These are phyloP conservation scores for Veloboletus limbatus DNA, from an alignment of 1,284 basidiomycete genomes.

Conservation along the genomic window DNA sequence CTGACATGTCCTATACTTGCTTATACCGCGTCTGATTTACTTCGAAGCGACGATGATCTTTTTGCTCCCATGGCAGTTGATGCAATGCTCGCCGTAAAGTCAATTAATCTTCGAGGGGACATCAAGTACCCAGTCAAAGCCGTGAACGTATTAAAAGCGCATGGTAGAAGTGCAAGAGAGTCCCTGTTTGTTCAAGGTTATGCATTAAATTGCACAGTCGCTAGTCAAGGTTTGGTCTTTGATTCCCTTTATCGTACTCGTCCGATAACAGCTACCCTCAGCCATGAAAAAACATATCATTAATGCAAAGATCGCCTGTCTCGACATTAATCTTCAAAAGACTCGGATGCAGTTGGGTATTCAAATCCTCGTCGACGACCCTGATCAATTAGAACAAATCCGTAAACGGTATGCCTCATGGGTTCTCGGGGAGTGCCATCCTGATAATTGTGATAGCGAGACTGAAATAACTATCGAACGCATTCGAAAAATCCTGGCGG, in stretches of 20 bases:
- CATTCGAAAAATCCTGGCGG: constrained; percentile 92
- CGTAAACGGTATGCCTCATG: constrained; percentile 69
- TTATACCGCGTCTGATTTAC: constrained; percentile 6
- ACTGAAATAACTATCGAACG: constrained; percentile 96
- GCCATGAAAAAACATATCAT: constrained; percentile 97
- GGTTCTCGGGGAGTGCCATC: neutral
- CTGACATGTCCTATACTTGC: constrained; percentile 4
- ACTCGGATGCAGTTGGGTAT: constrained; percentile 97
- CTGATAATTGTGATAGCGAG: constrained; percentile 56
- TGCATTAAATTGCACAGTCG: constrained; percentile 98
- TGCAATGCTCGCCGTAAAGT: constrained; percentile 97
- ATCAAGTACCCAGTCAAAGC: constrained; percentile 99
- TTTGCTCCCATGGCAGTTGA: constrained; percentile 99
- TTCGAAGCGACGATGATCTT: constrained; percentile 87
- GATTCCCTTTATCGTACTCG: neutral
- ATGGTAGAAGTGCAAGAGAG: constrained; percentile 94
- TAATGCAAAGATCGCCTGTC: constrained; percentile 95
- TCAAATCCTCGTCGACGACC: constrained; percentile 97
- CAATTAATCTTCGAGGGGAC: constrained; percentile 92
- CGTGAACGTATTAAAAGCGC: constrained; percentile 98
- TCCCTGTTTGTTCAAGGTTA: constrained; percentile 96
- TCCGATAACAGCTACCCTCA: constrained; percentile 32
- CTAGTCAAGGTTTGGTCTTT: constrained; percentile 78
- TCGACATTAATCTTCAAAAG: constrained; percentile 98
- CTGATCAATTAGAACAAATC: constrained; percentile 95